Base-by-base conservation (phyloP, 1,284 basidiomycete genomes). In the Trichosporon sp. region DNA sequence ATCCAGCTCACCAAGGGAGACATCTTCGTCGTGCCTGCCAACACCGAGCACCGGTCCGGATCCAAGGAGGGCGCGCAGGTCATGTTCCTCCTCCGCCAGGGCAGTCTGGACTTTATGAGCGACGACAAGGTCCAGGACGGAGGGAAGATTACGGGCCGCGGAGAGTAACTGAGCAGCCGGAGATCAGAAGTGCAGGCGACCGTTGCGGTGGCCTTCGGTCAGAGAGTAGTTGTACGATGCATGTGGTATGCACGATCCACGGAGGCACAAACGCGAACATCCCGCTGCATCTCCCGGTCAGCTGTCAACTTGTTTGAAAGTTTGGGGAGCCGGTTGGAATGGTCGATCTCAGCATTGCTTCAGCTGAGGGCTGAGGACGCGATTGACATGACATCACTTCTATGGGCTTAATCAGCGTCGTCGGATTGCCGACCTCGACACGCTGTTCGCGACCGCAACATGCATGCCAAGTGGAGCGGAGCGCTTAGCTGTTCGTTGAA, bases 31-130 rank as follows among this genome's bases (percentile, higher is more conserved):
- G 61, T 63, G 19, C 57, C 61, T 1, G 14, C 29, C 14, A 44
- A 44, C 21, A 63, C 61, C 14, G 61, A 57, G 23, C 61, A 63
- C 23, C 44, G 61, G 10, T 31, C 25, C 10, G 40, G 33, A n/a
- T n/a, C 27, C 32, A 56, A 37, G n/a, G 27, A 52, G 7, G 61
- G 61, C 6, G 61, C 61, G 13, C 29, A 33, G 16, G 61, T 63
- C 25, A 59, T 63, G 61, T 63, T 63, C 9, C 29, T 58, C n/a
- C 34, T 63, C 1, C 34, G 32, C 16, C 25, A 19, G 19, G 57
- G 37, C 13, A 56, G 57, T n/a, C 46, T 63, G 19, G 40, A 58
- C 13, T 59, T 63, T n/a, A 63, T 63, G 61, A 32, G 36, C 23
- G 57, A 63, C 33, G 61, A 63, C 32, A 34, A 61, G 54, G 56